Evolutionary conservation across 441 rosid genomes (phyloP), one percentile per base, ranked within the genome.

Genomic region (Codiaeum variegatum): DNA sequence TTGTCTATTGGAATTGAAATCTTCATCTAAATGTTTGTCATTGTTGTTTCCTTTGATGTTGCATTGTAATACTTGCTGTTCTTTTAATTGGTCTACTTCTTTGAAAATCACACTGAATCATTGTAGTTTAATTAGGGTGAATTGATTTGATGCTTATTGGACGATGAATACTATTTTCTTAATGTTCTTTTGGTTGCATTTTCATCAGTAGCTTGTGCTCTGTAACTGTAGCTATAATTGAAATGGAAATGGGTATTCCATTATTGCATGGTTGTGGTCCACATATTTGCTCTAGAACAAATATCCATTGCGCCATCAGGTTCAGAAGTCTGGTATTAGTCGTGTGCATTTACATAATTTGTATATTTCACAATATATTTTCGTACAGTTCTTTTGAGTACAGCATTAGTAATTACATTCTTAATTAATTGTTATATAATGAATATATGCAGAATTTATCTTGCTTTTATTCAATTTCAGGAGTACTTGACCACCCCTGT

Each of bases 401-500:
- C 26, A 26, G 4, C 5, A 21, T 4, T 19, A 6, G 3, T 28
- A 15, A 2, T 26, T 29, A 18, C 3, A 8, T 36, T 24, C 40
- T 18, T 49, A 49, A 19, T 15, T 10, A 46, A 54, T 13, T 11
- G 31, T 52, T 3, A 40, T n/a, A 54, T 54, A 58, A 54, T 38
- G 69, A 72, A 62, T 23, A 12, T 65, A 12, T 36, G 10, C 9
- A 23, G 8, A 19, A 63, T 21, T 32, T 6, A 19, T 19, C n/a
- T 44, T 31, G 21, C 28, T 60, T 32, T 70, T 23, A 19, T 47
- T 34, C 42, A 54, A 68, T 72, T 79, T 78, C 77, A 82, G 85
- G 85, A 82, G 67, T 79, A 82, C 73, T 84, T 92, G 66, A 86
- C 82, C 52, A 84, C 83, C 67, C 94, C 98, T 77, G 90, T 89